These are phyloP conservation scores for Citrus trifoliata DNA, from an alignment of 345 rosid genomes.

Conservation along the genomic window DNA sequence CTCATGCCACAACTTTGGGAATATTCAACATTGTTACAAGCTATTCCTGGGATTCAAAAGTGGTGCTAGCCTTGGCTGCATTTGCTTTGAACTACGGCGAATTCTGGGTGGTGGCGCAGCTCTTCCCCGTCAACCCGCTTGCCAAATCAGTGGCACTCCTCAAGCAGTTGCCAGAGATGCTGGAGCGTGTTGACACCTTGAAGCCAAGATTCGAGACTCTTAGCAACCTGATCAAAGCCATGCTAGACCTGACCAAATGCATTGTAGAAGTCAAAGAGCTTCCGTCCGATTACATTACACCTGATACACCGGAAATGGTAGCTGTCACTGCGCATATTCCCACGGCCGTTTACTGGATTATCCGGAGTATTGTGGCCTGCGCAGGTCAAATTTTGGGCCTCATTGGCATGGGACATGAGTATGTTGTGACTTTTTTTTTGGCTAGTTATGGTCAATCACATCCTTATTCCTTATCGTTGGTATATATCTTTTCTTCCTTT, in stretches of 20 bases:
- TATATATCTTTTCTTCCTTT: background rate
- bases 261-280: constrained; percentile 49
- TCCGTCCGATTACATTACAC: constrained; percentile 38
- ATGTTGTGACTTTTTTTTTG: constrained; percentile 6
- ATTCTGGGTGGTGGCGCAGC: constrained; percentile 55
- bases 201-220: constrained; percentile 40
- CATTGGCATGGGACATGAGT: constrained; percentile 52
- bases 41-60: constrained; percentile 61
- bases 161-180: constrained; percentile 46
- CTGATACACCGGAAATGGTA: constrained; percentile 27
- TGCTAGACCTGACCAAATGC: constrained; percentile 44
- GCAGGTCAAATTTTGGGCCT: constrained; percentile 44
- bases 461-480: background rate
- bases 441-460: background rate
- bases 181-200: constrained; percentile 27
- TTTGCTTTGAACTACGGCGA: constrained; percentile 57
- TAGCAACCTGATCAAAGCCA: constrained; percentile 31
- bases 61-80: constrained; percentile 52
- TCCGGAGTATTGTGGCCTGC: constrained; percentile 43
- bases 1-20: constrained; percentile 39
- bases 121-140: constrained; percentile 42
- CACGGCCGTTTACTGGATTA: constrained; percentile 58
- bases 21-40: constrained; percentile 32
- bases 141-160: constrained; percentile 56
- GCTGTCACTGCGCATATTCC: constrained; percentile 45